Evolutionary conservation across 1,284 basidiomycete genomes (phyloP).

Genomic region (Apiotrichum domesticum): DNA sequence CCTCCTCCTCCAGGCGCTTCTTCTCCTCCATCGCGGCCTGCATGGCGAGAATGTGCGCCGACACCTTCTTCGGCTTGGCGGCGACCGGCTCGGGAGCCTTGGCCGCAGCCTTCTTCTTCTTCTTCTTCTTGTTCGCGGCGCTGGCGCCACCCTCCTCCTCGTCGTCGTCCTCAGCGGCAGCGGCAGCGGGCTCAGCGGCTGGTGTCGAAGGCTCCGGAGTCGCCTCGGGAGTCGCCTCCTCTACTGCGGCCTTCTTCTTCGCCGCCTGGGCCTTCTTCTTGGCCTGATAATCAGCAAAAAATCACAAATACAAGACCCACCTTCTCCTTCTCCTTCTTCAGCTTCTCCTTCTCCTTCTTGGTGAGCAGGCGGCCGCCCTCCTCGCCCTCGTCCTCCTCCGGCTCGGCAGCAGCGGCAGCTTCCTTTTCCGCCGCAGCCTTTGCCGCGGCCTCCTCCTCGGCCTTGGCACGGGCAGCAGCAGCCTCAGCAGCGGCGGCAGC

Average conservation of each 20-base stretch:
- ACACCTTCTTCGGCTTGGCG: constrained; percentile 62
- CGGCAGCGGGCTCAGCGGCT: constrained; percentile 13
- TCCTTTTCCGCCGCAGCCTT: constrained; percentile 65
- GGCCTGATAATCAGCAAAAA: constrained; percentile 53
- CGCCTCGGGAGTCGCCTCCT: constrained; percentile 4
- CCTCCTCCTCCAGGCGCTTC: constrained; percentile 78
- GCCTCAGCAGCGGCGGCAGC: constrained; percentile 50
- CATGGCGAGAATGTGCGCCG: constrained; percentile 57
- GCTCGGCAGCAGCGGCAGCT: constrained; percentile 57
- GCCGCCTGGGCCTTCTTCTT: constrained; percentile 92
- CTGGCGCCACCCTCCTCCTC: constrained; percentile 54
- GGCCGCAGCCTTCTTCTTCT: constrained; percentile 81
- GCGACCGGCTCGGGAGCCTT: constrained; percentile 53
- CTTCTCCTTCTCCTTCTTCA: constrained; percentile 94
- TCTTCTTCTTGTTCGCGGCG: constrained; percentile 57
- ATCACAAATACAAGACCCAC: constrained; percentile 44
- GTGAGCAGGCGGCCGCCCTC: constrained; percentile 63
- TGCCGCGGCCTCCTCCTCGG: constrained; percentile 49
- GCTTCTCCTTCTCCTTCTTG: constrained; percentile 88
- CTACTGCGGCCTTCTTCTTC: constrained; percentile 61
- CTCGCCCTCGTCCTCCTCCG: constrained; percentile 64
- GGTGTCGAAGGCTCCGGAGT: not conserved
- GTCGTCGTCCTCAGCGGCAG: constrained; percentile 47
- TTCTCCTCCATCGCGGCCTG: constrained; percentile 85
- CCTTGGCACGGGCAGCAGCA: constrained; percentile 24